These are phyloP conservation scores for Trichophyton benhamiae DNA, from an alignment of 2,329 filamentous ascomycete genomes.

Conservation along the genomic window DNA sequence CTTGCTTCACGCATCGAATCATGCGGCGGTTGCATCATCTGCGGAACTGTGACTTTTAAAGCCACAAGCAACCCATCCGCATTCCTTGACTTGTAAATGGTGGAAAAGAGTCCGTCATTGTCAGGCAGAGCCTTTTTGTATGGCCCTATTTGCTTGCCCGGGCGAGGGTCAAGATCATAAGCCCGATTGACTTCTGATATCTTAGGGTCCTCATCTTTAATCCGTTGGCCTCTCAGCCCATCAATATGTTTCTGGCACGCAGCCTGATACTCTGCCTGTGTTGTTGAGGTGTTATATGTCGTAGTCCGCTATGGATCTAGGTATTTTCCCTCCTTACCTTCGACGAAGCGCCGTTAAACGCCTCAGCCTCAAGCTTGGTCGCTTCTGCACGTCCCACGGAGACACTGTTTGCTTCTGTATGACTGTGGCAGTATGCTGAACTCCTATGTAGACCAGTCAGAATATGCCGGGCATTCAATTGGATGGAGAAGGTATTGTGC, in stretches of 20 bases:
- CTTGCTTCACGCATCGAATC: constrained; percentile 67
- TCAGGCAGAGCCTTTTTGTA: constrained; percentile 47
- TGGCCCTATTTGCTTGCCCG: constrained; percentile 38
- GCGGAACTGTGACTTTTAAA: constrained; percentile 74
- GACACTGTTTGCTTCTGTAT: constrained; percentile 32
- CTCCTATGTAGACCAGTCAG: constrained; percentile 9
- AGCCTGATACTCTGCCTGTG: constrained; percentile 45
- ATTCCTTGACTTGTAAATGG: constrained; percentile 59
- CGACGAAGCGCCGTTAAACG: constrained; percentile 27
- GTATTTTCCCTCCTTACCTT: constrained; percentile 21
- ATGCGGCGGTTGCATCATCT: constrained; percentile 64
- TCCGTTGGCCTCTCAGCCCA: constrained; percentile 16
- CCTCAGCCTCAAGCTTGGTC: constrained; percentile 47
- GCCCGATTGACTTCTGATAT: constrained; percentile 15
- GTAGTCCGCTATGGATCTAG: neutral
- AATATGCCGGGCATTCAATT: neutral
- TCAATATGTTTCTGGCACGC: constrained; percentile 29
- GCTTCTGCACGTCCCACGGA: constrained; percentile 45
- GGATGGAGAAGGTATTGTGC: constrained; percentile 1
- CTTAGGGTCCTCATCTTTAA: constrained; percentile 13
- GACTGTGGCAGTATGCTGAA: constrained; percentile 36
- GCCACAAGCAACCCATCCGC: constrained; percentile 44
- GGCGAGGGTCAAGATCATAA: constrained; percentile 18
- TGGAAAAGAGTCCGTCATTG: constrained; percentile 62
- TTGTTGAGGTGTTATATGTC: neutral